Evolutionary conservation across 2,329 filamentous ascomycete species (phyloP).

Genomic region (Cephalotrichum gorgonifer): DNA sequence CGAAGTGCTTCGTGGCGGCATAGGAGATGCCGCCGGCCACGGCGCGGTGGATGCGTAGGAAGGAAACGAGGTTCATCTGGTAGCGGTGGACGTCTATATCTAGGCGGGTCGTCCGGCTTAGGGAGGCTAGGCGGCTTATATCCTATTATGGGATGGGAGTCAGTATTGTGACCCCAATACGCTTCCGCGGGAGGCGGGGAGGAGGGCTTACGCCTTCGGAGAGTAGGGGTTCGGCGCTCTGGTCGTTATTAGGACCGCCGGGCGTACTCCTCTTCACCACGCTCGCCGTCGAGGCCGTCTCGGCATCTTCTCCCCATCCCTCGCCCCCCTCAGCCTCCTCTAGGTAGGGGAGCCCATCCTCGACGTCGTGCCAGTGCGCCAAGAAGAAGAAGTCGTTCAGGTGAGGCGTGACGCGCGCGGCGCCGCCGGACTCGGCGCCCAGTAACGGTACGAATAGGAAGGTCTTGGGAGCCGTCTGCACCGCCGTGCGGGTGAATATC

Average conservation of each 20-base stretch:
- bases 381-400: constrained; percentile 80
- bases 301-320: constrained; percentile 18
- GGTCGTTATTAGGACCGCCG: constrained; percentile 6
- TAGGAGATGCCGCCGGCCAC: constrained; percentile 71
- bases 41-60: constrained; percentile 78
- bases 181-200: neutral
- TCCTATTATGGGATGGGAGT: constrained; percentile 28
- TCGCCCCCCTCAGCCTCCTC: constrained; percentile 45
- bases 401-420: constrained; percentile 41
- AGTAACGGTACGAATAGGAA: constrained; percentile 77
- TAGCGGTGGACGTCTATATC: constrained; percentile 75
- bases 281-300: constrained; percentile 29
- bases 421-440: constrained; percentile 28
- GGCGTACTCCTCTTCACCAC: constrained; percentile 31
- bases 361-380: constrained; percentile 69
- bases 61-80: constrained; percentile 77
- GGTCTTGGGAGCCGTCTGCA: constrained; percentile 62
- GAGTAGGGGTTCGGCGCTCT: constrained; percentile 23
- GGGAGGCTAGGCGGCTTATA: constrained; percentile 49
- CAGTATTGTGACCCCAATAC: too few relatives aligned
- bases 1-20: constrained; percentile 67
- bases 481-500: constrained; percentile 64
- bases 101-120: constrained; percentile 48
- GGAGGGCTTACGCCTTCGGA: constrained; percentile 28
- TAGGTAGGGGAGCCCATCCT: constrained; percentile 64